Evolutionary conservation across 116 monocot genomes (phyloP), one percentile per base, ranked within the genome.

Genomic region (Trichopus zeylanicus): DNA sequence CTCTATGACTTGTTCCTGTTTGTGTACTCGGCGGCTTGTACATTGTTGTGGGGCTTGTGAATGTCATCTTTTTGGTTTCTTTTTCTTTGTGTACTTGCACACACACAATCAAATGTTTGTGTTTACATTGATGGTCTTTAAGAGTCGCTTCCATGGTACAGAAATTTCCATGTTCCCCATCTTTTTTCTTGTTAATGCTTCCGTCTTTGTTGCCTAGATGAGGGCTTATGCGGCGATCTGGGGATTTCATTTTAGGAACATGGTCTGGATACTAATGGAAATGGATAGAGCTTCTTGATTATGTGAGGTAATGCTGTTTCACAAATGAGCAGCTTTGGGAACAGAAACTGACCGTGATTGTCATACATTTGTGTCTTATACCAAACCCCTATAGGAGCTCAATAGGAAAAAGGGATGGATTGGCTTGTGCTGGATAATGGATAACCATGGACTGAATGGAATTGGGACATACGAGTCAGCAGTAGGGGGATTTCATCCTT

Each of bases 181-280:
- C 34, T 66, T 60, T 46, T 20, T 13, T 46, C 8, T 13, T 67
- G 47, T 67, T 51, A 67, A 73, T 60, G 38, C 51, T 69, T 7
- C 37, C 63, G 67, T 79, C 46, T 73, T 67, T 84, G 25, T 84
- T 73, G 83, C 70, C 35, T 78, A 86, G 78, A 81, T 78, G 38
- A 64, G 70, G 62, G 63, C 76, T 67, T 83, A 51, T 69, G 76
- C 78, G 67, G 73, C 75, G 57, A 70, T 80, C 64, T 77, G 66
- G 75, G 80, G 76, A 82, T 65, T 77, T 63, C 61, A 51, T 72
- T 25, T 66, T 81, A 74, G 78, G 75, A 68, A 71, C 60, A 68
- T 74, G 74, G 51, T 83, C 42, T 70, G 72, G 71, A 78, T 70
- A 68, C 70, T n/a, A 34, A 20, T 61, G 61, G 33, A 42, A 68